Evolutionary conservation across 2,329 filamentous ascomycete species (phyloP).

Genomic region (Keithomyces neogunnii): DNA sequence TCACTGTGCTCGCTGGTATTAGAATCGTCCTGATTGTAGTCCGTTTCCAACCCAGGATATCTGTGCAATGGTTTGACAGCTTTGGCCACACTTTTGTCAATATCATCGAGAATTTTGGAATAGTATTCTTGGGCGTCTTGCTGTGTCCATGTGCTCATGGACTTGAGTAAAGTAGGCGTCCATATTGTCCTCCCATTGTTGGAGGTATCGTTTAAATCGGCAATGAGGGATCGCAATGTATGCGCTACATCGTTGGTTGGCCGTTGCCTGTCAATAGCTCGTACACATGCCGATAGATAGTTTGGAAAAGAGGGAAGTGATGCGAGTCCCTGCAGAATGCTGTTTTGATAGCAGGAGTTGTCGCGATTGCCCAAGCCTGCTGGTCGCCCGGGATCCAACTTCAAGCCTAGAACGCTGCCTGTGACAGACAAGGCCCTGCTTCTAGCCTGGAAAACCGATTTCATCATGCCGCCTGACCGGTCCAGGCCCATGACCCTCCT

Average conservation of each 20-base stretch:
- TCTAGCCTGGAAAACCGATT: constrained; percentile 48
- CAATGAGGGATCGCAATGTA: constrained; percentile 56
- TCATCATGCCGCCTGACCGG: constrained; percentile 42
- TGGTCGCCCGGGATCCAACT: constrained; percentile 35
- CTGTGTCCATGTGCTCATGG: constrained; percentile 90
- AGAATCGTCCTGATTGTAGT: constrained; percentile 31
- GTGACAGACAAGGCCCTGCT: constrained; percentile 48
- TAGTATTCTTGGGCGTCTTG: constrained; percentile 98
- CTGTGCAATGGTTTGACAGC: constrained; percentile 24
- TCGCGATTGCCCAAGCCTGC: constrained; percentile 81
- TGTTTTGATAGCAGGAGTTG: constrained; percentile 98
- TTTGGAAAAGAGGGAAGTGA: constrained; percentile 61
- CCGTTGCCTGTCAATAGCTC: constrained; percentile 17
- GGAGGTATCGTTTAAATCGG: constrained; percentile 57
- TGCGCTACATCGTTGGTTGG: constrained; percentile 29
- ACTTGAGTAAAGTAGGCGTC: constrained; percentile 75
- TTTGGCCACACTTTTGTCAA: constrained; percentile 66
- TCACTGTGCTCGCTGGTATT: constrained; percentile 42
- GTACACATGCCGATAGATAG: constrained; percentile 49
- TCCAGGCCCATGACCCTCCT: constrained; percentile 54
- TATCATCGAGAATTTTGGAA: constrained; percentile 75
- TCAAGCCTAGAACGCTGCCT: constrained; percentile 30
- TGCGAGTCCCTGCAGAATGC: constrained; percentile 77
- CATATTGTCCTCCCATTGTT: constrained; percentile 73
- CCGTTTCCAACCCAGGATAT: constrained; percentile 30